Conservation (phyloP, 2,329 filamentous ascomycete genomes). For the Drechslera avenae region DNA sequence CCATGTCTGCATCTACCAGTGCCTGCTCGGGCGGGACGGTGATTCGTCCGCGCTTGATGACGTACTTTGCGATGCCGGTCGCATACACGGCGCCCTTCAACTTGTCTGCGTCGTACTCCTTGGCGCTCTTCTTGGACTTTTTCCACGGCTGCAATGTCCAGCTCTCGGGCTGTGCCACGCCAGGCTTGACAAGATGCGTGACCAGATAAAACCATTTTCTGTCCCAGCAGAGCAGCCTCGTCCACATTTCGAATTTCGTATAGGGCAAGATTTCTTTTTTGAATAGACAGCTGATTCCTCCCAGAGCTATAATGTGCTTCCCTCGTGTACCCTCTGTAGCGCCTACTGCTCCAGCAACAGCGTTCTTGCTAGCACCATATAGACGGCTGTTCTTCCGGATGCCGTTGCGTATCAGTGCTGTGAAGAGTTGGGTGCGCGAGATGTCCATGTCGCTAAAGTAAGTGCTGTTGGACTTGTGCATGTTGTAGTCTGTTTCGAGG, state of each 20-base stretch:
- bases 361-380: conserved; percentile 28
- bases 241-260: conserved; percentile 55
- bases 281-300: conserved; percentile 56
- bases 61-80: conserved; percentile 57
- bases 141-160: conserved; percentile 56
- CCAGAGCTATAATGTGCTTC: conserved; percentile 51
- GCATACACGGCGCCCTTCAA: conserved; percentile 54
- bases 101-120: conserved; percentile 38
- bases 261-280: conserved; percentile 55
- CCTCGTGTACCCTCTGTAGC: conserved; percentile 28
- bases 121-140: conserved; percentile 25
- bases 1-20: conserved; percentile 70
- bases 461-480: conserved; percentile 82
- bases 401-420: conserved; percentile 55
- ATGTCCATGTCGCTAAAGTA: conserved; percentile 89
- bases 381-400: conserved; percentile 44
- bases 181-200: conserved; percentile 55
- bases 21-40: conserved; percentile 83
- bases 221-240: conserved; percentile 55
- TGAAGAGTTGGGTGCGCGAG: conserved; percentile 79
- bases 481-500: conserved; percentile 83
- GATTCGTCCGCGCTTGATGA: conserved; percentile 64
- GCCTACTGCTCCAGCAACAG: conserved; percentile 21
- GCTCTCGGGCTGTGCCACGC: conserved; percentile 47
- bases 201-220: conserved; percentile 58